Conservation (phyloP, 345 rosid genomes). For the Linum trigynum region DNA sequence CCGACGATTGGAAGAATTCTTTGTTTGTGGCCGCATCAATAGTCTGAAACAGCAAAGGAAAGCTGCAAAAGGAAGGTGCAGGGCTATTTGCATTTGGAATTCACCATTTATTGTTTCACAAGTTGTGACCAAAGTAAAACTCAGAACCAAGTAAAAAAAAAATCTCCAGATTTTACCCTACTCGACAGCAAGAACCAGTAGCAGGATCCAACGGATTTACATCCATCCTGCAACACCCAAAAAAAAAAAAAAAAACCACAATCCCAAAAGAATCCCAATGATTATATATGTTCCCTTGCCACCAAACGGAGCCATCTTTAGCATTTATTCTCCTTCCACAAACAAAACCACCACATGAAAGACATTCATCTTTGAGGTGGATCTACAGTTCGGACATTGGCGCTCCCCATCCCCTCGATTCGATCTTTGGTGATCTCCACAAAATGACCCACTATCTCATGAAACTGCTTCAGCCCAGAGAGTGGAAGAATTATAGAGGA, state of each 20-base stretch:
- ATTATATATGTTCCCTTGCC: not conserved
- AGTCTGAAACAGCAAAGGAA: not conserved
- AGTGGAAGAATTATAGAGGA: slow-evolving; percentile 93
- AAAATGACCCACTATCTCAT: slow-evolving; percentile 84
- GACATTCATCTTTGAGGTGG: slow-evolving; percentile 73
- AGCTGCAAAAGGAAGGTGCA: not conserved
- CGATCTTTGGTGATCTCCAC: slow-evolving; percentile 90
- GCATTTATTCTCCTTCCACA: not conserved
- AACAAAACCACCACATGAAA: not conserved
- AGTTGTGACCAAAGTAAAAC: not conserved
- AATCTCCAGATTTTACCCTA: not conserved
- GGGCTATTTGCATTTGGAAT: not conserved
- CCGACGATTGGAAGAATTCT: too few relatives aligned
- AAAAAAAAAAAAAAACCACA: not conserved
- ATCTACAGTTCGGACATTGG: slow-evolving; percentile 79
- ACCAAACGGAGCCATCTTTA: not conserved
- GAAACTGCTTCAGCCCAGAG: slow-evolving; percentile 87
- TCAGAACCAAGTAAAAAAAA: not conserved
- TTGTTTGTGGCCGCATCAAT: too few relatives aligned
- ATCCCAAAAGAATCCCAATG: not conserved
- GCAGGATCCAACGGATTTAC: not conserved
- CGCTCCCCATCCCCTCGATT: slow-evolving; percentile 81
- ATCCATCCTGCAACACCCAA: not conserved
- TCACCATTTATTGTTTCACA: not conserved
- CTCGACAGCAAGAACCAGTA: not conserved